Evolutionary conservation across 768 basidiomycete species (phyloP), one percentile per base, ranked within the genome.

Genomic region (Tricholoma furcatifolium): DNA sequence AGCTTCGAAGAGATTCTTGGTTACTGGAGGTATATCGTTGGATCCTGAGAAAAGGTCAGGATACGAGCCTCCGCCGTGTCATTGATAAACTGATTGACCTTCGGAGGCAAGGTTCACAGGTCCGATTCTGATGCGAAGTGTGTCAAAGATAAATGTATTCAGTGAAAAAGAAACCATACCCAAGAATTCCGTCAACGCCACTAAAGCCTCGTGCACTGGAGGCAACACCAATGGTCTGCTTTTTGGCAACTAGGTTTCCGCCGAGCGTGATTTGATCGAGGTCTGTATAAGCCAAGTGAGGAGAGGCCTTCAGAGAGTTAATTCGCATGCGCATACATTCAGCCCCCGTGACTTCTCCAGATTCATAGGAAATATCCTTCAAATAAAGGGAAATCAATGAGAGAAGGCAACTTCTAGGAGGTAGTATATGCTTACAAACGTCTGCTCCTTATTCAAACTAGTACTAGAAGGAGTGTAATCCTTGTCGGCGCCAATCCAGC

Each of bases 321-420:
- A 27, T 21, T 17, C 41, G 42, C 51, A 30, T 48, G 48, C 51
- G 48, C 71, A 54, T 65, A 80, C 76, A 80, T 67, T 83, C 80
- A 38, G 74, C 68, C 21, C 82, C 81, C 34, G 70, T 70, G 70
- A 83, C 79, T 21, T 66, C 69, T 8, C 81, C 83, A 21, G 79
- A 78, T 35, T 80, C 80, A 59, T 83, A 83, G 53, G 71, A 74
- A 24, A 81, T 78, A 50, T 71, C 74, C 79, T 82, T 36, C 30
- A 44, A 34, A 43, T 20, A 17, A 11, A 39, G 12, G 2, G 17
- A 9, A 14, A 46, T 18, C 17, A 47, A 34, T 11, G 4, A n/a
- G 6, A n/a, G 3, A 9, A 23, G 20, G 14, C 18, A 42, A 7
- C 17, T 15, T 7, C 9, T 10, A 21, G 15, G 15, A 46, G 17